A percentile compares a stretch with the other conserved stretches of the same genome.
phyloP scores from a whole-genome alignment of 75 land plant species.

The Selaginella tamariscina region DNA sequence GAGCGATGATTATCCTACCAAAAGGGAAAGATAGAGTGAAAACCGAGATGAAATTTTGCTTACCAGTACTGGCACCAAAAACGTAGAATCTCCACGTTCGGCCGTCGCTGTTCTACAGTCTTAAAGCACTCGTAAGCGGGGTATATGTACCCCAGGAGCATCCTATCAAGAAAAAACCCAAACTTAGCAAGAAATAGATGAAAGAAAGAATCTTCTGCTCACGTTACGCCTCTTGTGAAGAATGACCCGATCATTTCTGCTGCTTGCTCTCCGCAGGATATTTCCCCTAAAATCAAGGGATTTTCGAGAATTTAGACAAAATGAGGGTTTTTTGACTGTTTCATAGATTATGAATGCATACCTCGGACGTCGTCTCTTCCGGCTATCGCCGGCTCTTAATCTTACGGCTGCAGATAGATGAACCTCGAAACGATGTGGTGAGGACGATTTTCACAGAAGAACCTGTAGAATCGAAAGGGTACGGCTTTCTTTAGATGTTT shows the following conservation, averaged over 20 bases:
- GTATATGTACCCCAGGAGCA: constrained; percentile 37
- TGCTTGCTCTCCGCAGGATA: too few species aligned
- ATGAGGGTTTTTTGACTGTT: too few species aligned
- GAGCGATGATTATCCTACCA: constrained; percentile 79
- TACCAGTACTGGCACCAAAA: constrained; percentile 61
- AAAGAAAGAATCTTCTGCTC: constrained; percentile 20
- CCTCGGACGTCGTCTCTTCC: too few species aligned
- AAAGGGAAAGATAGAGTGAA: background rate
- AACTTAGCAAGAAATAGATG: constrained; percentile 1
- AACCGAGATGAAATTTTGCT: background rate
- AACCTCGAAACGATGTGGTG: too few species aligned
- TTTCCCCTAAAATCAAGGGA: too few species aligned
- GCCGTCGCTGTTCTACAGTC: constrained; percentile 36
- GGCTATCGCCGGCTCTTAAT: too few species aligned
- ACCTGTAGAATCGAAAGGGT: too few species aligned
- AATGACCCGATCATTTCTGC: constrained; percentile 67
- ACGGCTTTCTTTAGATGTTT: too few species aligned
- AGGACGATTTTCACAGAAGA: too few species aligned
- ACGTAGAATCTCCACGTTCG: constrained; percentile 35
- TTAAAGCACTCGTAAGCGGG: constrained; percentile 58
- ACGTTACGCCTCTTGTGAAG: constrained; percentile 62
- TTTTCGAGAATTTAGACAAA: too few species aligned
- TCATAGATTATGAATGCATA: too few species aligned
- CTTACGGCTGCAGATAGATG: too few species aligned
- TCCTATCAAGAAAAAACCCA: constrained; percentile 17